phyloP scores from a whole-genome alignment of 176 grass and related monocot species.

The Musa schizocarpa region DNA sequence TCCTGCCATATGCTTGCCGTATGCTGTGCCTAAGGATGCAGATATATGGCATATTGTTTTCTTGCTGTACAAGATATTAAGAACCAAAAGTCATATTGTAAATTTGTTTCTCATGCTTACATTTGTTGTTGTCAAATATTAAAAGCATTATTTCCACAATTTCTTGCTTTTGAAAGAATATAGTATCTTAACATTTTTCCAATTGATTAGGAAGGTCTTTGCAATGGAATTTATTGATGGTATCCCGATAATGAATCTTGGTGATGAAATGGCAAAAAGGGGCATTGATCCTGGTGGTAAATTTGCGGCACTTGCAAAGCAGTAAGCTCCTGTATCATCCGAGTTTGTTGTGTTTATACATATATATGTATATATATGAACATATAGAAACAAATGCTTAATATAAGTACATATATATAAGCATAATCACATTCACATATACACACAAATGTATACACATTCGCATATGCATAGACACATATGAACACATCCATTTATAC shows the following conservation, averaged over 20 bases:
- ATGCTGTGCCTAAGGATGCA: too few relatives aligned
- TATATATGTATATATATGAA: not conserved
- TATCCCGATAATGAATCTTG: constrained; percentile 92
- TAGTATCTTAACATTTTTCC: not conserved
- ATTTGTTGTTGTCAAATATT: not conserved
- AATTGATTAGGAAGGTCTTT: constrained; percentile 57
- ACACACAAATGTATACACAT: too few relatives aligned
- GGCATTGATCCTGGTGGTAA: constrained; percentile 85
- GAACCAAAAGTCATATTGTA: too few relatives aligned
- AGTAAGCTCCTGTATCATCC: constrained; percentile 58
- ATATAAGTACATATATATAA: not conserved
- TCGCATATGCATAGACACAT: too few relatives aligned
- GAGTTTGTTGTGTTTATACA: not conserved
- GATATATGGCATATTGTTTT: too few relatives aligned
- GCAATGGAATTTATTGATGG: constrained; percentile 96
- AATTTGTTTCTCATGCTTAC: not conserved
- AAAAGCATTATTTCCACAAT: not conserved
- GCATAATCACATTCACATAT: too few relatives aligned
- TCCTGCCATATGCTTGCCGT: too few relatives aligned
- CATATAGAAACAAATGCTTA: not conserved
- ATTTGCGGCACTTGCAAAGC: constrained; percentile 76
- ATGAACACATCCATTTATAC: too few relatives aligned
- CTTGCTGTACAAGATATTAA: too few relatives aligned
- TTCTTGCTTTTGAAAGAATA: not conserved
- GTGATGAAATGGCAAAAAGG: constrained; percentile 77